Evolutionary conservation across 306 rosid species (phyloP), one percentile per base, ranked within the genome.

Genomic region (Ormosia semicastrata): DNA sequence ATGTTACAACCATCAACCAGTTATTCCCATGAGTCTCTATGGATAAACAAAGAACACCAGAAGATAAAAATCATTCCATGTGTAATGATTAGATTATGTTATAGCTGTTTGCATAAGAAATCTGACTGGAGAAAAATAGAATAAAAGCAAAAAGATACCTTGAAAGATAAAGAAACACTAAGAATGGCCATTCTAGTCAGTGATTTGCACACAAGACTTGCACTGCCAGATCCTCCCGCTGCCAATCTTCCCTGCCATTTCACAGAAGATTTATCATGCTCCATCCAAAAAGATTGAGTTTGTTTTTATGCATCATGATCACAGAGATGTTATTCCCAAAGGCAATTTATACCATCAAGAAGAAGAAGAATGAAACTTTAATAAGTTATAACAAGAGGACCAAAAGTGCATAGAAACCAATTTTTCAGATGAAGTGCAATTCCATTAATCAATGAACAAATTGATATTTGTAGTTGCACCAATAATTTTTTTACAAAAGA

Each of bases 121-220:
- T 81, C 65, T 36, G 24, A 40, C 50, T 8, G 15, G 68, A 71
- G 53, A 64, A 60, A 29, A 82, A 34, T 62, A 80, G 15, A 30
- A 81, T 80, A 41, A 76, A 70, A 75, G 17, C 71, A 66, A 40
- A 62, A 71, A 67, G 62, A 64, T 79, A 95, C 99, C 95, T 83
- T 88, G 5, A 87, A 69, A 75, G 85, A 79, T 75, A 85, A 89
- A 65, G 97, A 65, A 83, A 90, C 88, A 69, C 94, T 92, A 60
- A 95, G 94, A 86, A 95, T 85, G 62, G 91, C 98, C 73, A 95
- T 86, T 89, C 98, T 89, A 85, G 97, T 85, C 49, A 89, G 76
- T 77, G 92, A 83, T 80, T 81, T 90, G 83, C 91, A 87, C 86
- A 85, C 43, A 60, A 52, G 65, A 85, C 76, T 88, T 67, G 80